Conservation (phyloP, 1,284 basidiomycete species). For the Phaffia rhodozyma region DNA sequence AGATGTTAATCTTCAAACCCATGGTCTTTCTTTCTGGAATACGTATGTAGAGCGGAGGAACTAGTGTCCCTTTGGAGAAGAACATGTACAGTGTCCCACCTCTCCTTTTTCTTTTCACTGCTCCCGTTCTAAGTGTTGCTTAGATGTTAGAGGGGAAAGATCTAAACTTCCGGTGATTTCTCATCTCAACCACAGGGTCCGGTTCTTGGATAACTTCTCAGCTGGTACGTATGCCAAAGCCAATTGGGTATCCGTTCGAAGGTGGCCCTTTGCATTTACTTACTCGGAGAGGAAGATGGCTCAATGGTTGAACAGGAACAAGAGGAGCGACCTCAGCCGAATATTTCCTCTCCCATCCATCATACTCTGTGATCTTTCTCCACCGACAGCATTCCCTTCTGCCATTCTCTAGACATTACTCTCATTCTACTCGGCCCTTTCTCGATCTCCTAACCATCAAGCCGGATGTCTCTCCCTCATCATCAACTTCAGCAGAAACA, state of each 20-base stretch:
- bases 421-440: constrained; percentile 94
- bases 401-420: constrained; percentile 93
- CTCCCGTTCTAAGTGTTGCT: neutral
- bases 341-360: constrained; percentile 74
- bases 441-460: constrained; percentile 86
- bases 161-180: neutral
- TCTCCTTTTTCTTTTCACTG: neutral
- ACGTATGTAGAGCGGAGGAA: constrained; percentile 71
- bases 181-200: constrained; percentile 52
- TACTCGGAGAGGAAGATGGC: constrained; percentile 1
- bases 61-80: constrained; percentile 86
- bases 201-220: constrained; percentile 97
- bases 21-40: constrained; percentile 2
- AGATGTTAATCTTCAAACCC: constrained; percentile 10
- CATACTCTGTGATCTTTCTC: constrained; percentile 97
- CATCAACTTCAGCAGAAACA: neutral
- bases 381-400: constrained; percentile 93
- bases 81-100: constrained; percentile 63
- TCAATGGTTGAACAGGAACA: constrained; percentile 49
- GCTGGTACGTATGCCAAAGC: constrained; percentile 49
- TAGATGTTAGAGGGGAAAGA: neutral
- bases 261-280: neutral
- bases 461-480: constrained; percentile 7
- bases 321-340: constrained; percentile 95
- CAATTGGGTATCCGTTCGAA: neutral